Conservation (phyloP, 495 filamentous ascomycete species). For the Articulospora tetracladia region DNA sequence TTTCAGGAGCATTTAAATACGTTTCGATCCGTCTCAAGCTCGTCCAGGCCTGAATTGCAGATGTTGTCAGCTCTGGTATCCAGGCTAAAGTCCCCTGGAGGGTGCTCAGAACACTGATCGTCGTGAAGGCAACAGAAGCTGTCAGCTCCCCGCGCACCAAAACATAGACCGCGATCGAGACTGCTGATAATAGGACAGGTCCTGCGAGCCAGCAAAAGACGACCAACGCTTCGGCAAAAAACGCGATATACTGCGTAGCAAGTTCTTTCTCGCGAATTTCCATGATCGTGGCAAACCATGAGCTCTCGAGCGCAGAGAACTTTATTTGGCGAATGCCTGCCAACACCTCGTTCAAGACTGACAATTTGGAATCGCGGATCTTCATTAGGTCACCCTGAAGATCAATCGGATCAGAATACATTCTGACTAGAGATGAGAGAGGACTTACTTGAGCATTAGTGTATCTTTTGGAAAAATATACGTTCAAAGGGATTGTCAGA, state of each 20-base stretch:
- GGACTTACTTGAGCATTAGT: too few relatives aligned
- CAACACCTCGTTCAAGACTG: slow-evolving; percentile 23
- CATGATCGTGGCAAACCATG: slow-evolving; percentile 22
- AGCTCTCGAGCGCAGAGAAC: slow-evolving; percentile 24
- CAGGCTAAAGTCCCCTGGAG: slow-evolving; percentile 16
- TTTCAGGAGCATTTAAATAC: slow-evolving; percentile 5
- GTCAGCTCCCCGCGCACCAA: slow-evolving; percentile 7
- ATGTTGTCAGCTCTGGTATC: slow-evolving; percentile 18
- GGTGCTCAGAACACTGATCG: slow-evolving; percentile 19
- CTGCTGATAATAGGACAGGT: slow-evolving; percentile 18
- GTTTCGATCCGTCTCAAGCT: slow-evolving; percentile 6
- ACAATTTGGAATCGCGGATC: slow-evolving; percentile 19
- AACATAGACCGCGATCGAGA: slow-evolving; percentile 18
- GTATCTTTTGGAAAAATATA: not conserved
- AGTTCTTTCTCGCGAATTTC: slow-evolving; percentile 18
- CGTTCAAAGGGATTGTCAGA: not conserved
- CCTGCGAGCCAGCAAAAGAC: not conserved
- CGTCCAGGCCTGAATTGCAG: slow-evolving; percentile 1
- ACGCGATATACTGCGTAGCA: slow-evolving; percentile 4
- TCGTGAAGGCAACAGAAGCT: slow-evolving; percentile 28
- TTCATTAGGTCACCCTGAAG: slow-evolving; percentile 15
- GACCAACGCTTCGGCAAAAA: not conserved
- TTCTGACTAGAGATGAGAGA: too few relatives aligned
- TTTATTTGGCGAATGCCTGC: slow-evolving; percentile 31
- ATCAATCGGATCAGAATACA: too few relatives aligned